Evolutionary conservation across 345 rosid species (phyloP).

Genomic region (Eucalyptus globulus): DNA sequence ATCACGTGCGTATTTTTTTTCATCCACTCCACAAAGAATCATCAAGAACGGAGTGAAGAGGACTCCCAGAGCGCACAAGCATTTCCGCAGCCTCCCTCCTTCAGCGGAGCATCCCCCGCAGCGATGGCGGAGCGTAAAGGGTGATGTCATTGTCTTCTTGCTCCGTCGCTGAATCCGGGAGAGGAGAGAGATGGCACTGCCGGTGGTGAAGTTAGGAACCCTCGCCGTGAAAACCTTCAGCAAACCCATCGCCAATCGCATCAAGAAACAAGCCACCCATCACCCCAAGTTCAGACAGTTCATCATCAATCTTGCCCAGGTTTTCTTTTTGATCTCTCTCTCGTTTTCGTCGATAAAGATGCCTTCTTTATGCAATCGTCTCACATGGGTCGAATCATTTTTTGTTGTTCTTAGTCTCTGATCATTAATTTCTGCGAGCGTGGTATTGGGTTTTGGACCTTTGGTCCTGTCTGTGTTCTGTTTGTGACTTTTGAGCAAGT

Average conservation of each 20-base stretch:
- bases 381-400: not conserved
- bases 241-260: conserved; percentile 78
- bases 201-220: conserved; percentile 65
- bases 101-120: not conserved
- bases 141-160: not conserved
- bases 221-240: conserved; percentile 57
- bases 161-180: not conserved
- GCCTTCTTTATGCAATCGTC: not conserved
- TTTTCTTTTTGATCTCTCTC: not conserved
- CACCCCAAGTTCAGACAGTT: conserved; percentile 62
- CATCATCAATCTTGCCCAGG: conserved; percentile 82
- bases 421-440: not conserved
- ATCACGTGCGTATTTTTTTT: not conserved
- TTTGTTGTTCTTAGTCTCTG: not conserved
- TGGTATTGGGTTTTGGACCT: not conserved
- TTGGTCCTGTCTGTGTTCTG: not conserved
- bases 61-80: not conserved
- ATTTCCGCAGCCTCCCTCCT: not conserved
- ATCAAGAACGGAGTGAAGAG: not conserved
- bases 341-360: not conserved
- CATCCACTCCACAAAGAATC: not conserved
- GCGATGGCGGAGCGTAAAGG: not conserved
- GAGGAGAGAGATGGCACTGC: conserved; percentile 31
- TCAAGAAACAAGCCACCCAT: conserved; percentile 62
- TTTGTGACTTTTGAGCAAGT: not conserved